These are phyloP conservation scores for Alopecurus myosuroides DNA, from an alignment of 176 grass and related monocot species.

Conservation along the genomic window DNA sequence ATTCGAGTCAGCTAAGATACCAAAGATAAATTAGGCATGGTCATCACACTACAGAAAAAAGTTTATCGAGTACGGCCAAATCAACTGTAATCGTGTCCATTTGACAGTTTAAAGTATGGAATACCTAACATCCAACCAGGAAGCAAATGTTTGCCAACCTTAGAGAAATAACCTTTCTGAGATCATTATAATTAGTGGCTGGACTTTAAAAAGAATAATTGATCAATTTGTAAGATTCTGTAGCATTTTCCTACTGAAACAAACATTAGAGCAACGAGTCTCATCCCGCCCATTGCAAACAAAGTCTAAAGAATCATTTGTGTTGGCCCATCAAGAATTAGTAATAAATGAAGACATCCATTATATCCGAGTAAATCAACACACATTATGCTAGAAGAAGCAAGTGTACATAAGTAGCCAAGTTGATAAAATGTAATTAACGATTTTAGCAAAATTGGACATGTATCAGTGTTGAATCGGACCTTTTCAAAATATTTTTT, in stretches of 20 bases:
- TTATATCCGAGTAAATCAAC: not conserved
- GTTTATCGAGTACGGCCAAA: not conserved
- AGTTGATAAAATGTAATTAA: not conserved
- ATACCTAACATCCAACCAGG: not conserved
- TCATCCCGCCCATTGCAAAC: not conserved
- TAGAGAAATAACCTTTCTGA: not conserved
- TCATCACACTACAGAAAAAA: not conserved
- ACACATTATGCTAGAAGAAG: conserved; percentile 4
- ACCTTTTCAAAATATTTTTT: conserved; percentile 29
- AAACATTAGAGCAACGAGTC: not conserved
- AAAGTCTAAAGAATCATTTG: not conserved
- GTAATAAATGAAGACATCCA: not conserved
- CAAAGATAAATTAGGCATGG: not conserved
- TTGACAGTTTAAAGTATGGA: not conserved
- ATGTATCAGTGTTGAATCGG: not conserved
- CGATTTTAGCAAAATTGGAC: not conserved
- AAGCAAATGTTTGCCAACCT: not conserved
- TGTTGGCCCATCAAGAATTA: not conserved
- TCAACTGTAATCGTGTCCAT: not conserved
- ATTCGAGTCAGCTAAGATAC: not conserved
- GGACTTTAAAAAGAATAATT: not conserved
- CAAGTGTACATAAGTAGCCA: conserved; percentile 4
- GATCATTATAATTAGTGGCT: not conserved
- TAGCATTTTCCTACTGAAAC: not conserved
- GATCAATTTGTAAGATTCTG: not conserved